These are phyloP conservation scores for Ceriops zippeliana DNA, from an alignment of 345 rosid species.

Conservation along the genomic window DNA sequence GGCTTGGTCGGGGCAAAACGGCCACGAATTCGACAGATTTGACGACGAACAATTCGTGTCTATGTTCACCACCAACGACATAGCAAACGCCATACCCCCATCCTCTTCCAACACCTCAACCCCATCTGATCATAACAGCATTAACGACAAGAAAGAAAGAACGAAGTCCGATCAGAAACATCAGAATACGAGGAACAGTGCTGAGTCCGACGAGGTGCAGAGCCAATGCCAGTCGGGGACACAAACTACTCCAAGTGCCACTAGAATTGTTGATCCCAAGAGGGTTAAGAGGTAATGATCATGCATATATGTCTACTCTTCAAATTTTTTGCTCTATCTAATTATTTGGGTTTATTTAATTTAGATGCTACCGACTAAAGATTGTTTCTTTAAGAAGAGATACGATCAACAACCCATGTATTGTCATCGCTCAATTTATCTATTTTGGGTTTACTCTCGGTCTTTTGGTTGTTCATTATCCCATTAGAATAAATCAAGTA, in stretches of 20 bases:
- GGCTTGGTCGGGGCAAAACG: conserved; percentile 10
- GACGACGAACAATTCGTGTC: conserved; percentile 33
- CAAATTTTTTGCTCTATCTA: too few species aligned
- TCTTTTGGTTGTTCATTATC: too few species aligned
- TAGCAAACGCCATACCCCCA: conserved; percentile 14
- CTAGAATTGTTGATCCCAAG: conserved; percentile 26
- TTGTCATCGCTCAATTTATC: too few species aligned
- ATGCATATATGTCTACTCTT: too few species aligned
- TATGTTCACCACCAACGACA: conserved; percentile 24
- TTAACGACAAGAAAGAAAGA: conserved; percentile 25
- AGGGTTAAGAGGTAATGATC: conserved; percentile 22
- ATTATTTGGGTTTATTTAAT: too few species aligned
- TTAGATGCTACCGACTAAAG: too few species aligned
- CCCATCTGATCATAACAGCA: conserved; percentile 31
- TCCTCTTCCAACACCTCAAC: conserved; percentile 23
- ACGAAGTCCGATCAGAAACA: conserved; percentile 10
- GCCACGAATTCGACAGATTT: conserved; percentile 24
- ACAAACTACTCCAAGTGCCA: conserved; percentile 8
- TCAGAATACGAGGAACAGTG: not conserved
- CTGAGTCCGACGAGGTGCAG: conserved; percentile 24
- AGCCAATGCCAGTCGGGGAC: conserved; percentile 20
- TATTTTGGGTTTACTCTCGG: too few species aligned
- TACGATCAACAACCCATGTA: too few species aligned
- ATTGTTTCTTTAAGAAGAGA: too few species aligned
- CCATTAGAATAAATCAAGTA: too few species aligned